These are phyloP conservation scores for Orbilia brochopaga DNA, from an alignment of 2,329 filamentous ascomycete species.

Conservation along the genomic window DNA sequence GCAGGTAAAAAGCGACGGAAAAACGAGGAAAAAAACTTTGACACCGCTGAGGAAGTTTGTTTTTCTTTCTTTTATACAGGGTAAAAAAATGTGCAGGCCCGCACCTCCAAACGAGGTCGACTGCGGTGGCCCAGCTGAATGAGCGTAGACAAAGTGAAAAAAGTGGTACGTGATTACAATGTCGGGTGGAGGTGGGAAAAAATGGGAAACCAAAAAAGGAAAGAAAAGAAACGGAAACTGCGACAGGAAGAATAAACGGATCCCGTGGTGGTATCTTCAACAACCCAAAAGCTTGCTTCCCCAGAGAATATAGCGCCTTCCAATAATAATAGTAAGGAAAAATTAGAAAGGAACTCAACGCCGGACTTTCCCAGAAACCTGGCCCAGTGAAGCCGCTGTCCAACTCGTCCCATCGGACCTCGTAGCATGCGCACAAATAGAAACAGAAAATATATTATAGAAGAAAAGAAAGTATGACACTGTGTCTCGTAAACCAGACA, in stretches of 20 bases:
- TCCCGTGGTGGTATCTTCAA: neutral
- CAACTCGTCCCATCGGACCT: neutral
- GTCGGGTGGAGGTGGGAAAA: neutral
- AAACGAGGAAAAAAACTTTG: neutral
- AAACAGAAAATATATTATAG: constrained; percentile 22
- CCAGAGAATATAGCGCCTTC: constrained; percentile 5
- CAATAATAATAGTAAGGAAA: neutral
- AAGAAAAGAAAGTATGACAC: constrained; percentile 26
- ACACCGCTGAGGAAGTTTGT: constrained; percentile 2
- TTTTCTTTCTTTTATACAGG: constrained; percentile 11
- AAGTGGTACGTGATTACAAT: constrained; percentile 2
- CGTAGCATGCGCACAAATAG: constrained; percentile 8
- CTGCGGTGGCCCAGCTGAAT: constrained; percentile 7
- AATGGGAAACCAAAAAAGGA: too few species aligned
- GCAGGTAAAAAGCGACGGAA: too few species aligned
- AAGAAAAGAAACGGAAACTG: neutral
- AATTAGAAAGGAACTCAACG: constrained; percentile 1
- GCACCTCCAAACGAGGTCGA: constrained; percentile 9
- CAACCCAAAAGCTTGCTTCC: neutral
- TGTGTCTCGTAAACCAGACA: constrained; percentile 51
- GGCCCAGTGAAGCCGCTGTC: constrained; percentile 1
- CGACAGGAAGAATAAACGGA: neutral
- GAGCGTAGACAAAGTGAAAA: neutral
- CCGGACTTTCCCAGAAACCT: constrained; percentile 7
- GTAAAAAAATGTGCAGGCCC: neutral